phyloP scores from a whole-genome alignment of 225 moss, liverwort and hornwort genomes.

The Antitrichia curtipendula region DNA sequence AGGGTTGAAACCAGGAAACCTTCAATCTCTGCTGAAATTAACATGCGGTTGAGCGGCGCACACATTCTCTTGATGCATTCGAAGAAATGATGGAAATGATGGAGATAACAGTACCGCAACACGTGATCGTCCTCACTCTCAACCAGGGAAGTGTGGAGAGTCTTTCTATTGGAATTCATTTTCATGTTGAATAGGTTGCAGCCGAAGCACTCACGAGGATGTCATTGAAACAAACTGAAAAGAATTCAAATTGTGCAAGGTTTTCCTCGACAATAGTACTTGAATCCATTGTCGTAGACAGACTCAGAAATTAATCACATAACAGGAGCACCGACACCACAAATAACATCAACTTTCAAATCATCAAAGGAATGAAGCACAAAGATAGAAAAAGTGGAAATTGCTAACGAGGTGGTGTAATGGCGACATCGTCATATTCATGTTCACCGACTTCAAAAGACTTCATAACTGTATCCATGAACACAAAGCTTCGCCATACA shows the following conservation, averaged over 20 bases:
- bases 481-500: not conserved
- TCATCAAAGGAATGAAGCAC: too few species aligned
- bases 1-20: not conserved
- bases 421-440: not conserved
- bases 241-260: not conserved
- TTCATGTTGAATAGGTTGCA: not conserved
- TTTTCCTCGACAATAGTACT: not conserved
- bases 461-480: not conserved
- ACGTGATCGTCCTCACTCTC: not conserved
- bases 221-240: not conserved
- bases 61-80: not conserved
- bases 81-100: not conserved
- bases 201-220: too few species aligned
- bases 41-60: not conserved
- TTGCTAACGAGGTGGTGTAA: too few species aligned
- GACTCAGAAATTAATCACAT: not conserved
- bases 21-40: not conserved
- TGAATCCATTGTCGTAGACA: not conserved
- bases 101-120: not conserved
- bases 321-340: too few species aligned
- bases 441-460: not conserved
- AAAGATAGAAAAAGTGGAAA: not conserved
- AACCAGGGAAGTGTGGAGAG: not conserved
- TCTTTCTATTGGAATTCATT: too few species aligned
- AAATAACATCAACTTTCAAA: too few species aligned